phyloP scores from a whole-genome alignment of 495 filamentous ascomycete genomes.

The Cenococcum geophilum region DNA sequence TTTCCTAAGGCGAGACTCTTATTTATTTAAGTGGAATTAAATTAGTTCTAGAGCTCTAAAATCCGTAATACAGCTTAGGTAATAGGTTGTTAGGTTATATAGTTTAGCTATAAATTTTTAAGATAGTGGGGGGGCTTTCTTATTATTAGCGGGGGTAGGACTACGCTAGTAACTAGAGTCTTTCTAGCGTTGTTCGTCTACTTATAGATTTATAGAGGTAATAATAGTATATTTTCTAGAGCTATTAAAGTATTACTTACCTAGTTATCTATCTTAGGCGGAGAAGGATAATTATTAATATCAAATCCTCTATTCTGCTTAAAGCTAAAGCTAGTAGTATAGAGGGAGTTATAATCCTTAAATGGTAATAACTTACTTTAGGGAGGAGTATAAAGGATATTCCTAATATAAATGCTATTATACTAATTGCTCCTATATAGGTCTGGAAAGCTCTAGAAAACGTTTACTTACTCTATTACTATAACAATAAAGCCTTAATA shows the following conservation, averaged over 20 bases:
- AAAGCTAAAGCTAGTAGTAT: neutral
- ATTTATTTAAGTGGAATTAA: too few relatives aligned
- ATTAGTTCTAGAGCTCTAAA: too few relatives aligned
- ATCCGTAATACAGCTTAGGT: too few relatives aligned
- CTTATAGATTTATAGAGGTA: neutral
- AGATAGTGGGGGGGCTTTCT: conserved; percentile 5
- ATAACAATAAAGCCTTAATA: neutral
- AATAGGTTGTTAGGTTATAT: too few relatives aligned
- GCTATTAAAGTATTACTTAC: too few relatives aligned
- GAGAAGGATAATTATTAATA: neutral
- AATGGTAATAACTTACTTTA: neutral
- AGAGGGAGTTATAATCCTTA: too few relatives aligned
- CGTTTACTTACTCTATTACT: neutral
- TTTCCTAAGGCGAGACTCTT: too few relatives aligned
- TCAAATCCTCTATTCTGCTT: neutral
- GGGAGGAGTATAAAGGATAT: neutral
- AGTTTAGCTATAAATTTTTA: conserved; percentile 25
- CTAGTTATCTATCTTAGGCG: neutral
- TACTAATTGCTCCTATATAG: neutral
- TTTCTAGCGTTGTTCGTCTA: conserved; percentile 7
- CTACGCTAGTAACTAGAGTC: neutral
- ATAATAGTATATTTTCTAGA: conserved; percentile 5
- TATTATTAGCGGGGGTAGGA: too few relatives aligned
- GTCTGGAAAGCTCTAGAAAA: too few relatives aligned
- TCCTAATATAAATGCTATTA: neutral